A percentile compares a stretch with the other conserved stretches of the same genome.
Evolutionary conservation across 805 yeast species (phyloP).

Genomic region (Tetrapisispora pingtungensis): DNA sequence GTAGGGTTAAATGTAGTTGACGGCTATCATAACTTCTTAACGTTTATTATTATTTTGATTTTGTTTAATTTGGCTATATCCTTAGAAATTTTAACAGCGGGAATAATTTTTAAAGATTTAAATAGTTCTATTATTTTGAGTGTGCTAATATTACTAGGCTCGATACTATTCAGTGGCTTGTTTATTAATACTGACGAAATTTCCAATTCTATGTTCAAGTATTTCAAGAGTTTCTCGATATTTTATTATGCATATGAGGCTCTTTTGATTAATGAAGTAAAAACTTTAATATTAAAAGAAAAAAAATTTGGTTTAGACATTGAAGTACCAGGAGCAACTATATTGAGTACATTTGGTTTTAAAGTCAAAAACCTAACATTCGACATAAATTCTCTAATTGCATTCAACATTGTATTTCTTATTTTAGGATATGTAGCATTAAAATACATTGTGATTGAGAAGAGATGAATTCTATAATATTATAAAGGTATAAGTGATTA

Average conservation of each 20-base stretch:
- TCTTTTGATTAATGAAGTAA: conserved; percentile 83
- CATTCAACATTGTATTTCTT: conserved; percentile 50
- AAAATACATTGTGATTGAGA: conserved; percentile 65
- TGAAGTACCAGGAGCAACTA: conserved; percentile 97
- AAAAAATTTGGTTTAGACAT: conserved; percentile 87
- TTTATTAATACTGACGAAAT: conserved; percentile 75
- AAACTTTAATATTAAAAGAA: conserved; percentile 72
- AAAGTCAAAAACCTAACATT: conserved; percentile 62
- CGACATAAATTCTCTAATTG: conserved; percentile 53
- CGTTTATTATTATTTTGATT: conserved; percentile 58
- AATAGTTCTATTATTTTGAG: conserved; percentile 89
- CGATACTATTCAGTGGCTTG: conserved; percentile 85
- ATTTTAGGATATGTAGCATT: conserved; percentile 66
- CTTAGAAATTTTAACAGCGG: conserved; percentile 74
- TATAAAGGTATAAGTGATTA: too few species aligned
- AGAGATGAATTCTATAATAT: conserved; percentile 46
- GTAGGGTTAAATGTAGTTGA: conserved; percentile 78
- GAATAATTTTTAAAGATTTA: conserved; percentile 77
- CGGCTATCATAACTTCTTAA: conserved; percentile 47
- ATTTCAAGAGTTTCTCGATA: conserved; percentile 75
- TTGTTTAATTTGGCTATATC: conserved; percentile 83
- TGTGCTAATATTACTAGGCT: conserved; percentile 71
- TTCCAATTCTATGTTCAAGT: conserved; percentile 45
- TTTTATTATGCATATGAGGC: conserved; percentile 97
- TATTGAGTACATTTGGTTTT: conserved; percentile 90